Conservation (phyloP, 768 basidiomycete genomes). For the Pisolithus sp. region DNA sequence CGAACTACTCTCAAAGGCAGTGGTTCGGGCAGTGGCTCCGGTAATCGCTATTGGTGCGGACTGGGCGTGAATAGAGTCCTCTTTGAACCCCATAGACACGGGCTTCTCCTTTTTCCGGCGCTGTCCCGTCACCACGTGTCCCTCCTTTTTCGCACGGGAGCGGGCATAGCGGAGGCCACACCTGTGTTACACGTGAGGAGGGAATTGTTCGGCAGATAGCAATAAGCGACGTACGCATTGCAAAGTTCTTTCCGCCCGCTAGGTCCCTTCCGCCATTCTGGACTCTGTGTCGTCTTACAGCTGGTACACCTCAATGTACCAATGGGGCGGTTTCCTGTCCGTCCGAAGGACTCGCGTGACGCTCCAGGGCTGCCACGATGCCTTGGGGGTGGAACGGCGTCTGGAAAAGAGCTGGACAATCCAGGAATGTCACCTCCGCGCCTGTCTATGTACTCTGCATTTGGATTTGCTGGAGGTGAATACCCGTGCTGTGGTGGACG, state of each 20-base stretch:
- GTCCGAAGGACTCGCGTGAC: conserved; percentile 39
- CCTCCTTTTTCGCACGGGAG: conserved; percentile 85
- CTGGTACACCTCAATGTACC: conserved; percentile 72
- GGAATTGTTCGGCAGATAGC: conserved; percentile 8
- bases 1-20: conserved; percentile 43
- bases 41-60: conserved; percentile 35
- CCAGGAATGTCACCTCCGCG: conserved; percentile 27
- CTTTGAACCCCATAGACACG: conserved; percentile 20
- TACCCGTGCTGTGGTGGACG: conserved; percentile 32
- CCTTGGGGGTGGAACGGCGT: conserved; percentile 51
- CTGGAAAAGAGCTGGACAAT: conserved; percentile 25
- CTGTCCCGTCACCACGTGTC: conserved; percentile 41
- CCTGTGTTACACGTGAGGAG: conserved; percentile 32
- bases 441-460: conserved; percentile 32
- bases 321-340: conserved; percentile 55
- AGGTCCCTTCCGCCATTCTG: conserved; percentile 90
- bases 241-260: conserved; percentile 88
- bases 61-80: conserved; percentile 21
- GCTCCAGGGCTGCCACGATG: conserved; percentile 50
- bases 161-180: conserved; percentile 85
- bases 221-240: conserved; percentile 66
- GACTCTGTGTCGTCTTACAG: conserved; percentile 76
- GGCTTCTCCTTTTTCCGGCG: conserved; percentile 60
- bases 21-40: conserved; percentile 41
- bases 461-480: conserved; percentile 31